Base-by-base conservation (phyloP, 768 basidiomycete species). In the Exsudoporus frostii region DNA sequence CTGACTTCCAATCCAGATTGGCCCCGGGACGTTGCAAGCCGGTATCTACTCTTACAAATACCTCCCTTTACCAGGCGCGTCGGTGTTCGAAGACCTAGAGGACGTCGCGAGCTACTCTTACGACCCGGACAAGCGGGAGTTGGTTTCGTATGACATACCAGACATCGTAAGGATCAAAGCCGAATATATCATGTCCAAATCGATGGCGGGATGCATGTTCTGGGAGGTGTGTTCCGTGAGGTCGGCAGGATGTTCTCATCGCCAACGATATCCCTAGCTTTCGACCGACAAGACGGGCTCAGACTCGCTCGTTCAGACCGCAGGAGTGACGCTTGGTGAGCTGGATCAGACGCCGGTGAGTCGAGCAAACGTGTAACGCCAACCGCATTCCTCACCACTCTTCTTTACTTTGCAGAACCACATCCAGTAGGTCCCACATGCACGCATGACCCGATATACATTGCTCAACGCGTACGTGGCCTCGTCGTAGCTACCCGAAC, bases 91-190 rank as follows among this genome's bases (percentile, higher is more conserved):
- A 65, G 88, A 92, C 65, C 70, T 75, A 4, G 79, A 75, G 5
- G 82, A 87, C 52, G 81, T 90, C n/a, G 77, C 86, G 11, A 84
- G 84, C 57, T 92, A 90, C 68, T 86, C 86, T 13, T 92, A 90
- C 69, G 83, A 92, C 65, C 64, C 82, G 4, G 57, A 72, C n/a
- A 86, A 77, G 60, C 69, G 72, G 51, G 86, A 89, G 62, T 76
- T 91, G 24, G 83, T 92, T 30, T 84, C 83, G 4, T 91, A 90
- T 68, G 91, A 93, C 64, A 83, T 81, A 0, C 88, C 87, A 17
- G 73, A 81, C 57, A 83, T 90, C 59, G 82, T 80, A 48, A 75
- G 69, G 48, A 59, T 78, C 60, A 93, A 93, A 70, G 80, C 83
- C 3, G 76, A 84, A 48, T 92, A 92, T 62, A 79, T 88, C 54